Conservation (phyloP, 202 grass and related monocot genomes). For the Carex arenaria region DNA sequence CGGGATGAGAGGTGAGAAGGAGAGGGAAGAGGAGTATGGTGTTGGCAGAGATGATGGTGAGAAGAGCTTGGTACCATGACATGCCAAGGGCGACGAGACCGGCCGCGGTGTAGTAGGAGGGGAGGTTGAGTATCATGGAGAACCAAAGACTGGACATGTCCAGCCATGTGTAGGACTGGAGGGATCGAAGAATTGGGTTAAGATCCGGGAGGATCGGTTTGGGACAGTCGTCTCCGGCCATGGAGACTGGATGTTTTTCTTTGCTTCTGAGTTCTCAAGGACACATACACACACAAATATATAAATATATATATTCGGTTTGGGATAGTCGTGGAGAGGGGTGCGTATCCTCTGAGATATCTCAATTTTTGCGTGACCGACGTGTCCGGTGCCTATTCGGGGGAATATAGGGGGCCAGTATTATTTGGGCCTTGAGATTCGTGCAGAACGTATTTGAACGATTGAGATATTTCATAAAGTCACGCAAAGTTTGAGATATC, state of each 20-base stretch:
- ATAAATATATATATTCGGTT: too few species aligned
- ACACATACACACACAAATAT: too few species aligned
- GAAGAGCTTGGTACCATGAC: conserved; percentile 34
- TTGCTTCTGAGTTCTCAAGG: too few species aligned
- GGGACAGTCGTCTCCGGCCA: not conserved
- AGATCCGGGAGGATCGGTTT: not conserved
- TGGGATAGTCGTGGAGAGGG: too few species aligned
- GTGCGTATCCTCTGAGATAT: too few species aligned
- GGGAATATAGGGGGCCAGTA: too few species aligned
- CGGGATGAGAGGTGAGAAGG: conserved; percentile 14
- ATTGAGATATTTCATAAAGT: too few species aligned
- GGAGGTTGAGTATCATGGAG: conserved; percentile 10
- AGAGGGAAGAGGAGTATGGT: conserved; percentile 25
- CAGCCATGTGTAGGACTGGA: not conserved
- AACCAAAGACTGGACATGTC: conserved; percentile 33
- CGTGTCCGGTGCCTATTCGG: too few species aligned
- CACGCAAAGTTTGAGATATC: too few species aligned
- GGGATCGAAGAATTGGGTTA: not conserved
- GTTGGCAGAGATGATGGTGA: conserved; percentile 17
- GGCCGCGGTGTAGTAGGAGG: conserved; percentile 21
- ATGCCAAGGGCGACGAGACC: conserved; percentile 25
- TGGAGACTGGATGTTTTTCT: not conserved
- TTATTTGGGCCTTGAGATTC: too few species aligned
- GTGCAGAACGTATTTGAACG: too few species aligned
- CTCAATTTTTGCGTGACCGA: too few species aligned